A percentile compares a stretch with the other conserved stretches of the same genome.
phyloP scores from a whole-genome alignment of 1,139 yeast species.

The Blastobotrys raffinosifermentans region DNA sequence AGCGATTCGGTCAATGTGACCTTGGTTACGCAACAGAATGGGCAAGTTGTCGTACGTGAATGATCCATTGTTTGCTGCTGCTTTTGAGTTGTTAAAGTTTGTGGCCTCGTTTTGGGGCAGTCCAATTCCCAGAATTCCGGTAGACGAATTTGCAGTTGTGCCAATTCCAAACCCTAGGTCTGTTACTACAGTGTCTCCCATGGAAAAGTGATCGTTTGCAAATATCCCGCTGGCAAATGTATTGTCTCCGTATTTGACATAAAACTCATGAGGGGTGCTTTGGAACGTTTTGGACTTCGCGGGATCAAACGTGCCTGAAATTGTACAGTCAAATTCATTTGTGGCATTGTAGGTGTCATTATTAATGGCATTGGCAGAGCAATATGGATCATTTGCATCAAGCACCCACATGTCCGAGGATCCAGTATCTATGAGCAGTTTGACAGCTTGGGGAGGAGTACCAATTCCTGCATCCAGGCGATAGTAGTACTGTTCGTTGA shows the following conservation, averaged over 20 bases:
- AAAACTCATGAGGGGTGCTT: conserved; percentile 27
- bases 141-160: conserved; percentile 25
- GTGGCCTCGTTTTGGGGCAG: conserved; percentile 36
- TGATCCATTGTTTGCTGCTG: conserved; percentile 5
- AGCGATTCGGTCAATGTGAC: conserved; percentile 42
- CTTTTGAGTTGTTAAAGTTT: not conserved
- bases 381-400: conserved; percentile 25
- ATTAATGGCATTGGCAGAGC: conserved; percentile 16
- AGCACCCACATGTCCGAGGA: conserved; percentile 63
- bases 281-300: conserved; percentile 17
- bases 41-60: conserved; percentile 42
- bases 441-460: conserved; percentile 19
- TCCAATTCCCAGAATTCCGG: conserved; percentile 35
- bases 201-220: conserved; percentile 48
- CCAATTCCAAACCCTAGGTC: conserved; percentile 28
- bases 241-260: conserved; percentile 55
- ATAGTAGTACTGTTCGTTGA: conserved; percentile 28
- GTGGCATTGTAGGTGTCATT: conserved; percentile 13
- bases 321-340: conserved; percentile 20
- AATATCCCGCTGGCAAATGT: conserved; percentile 57
- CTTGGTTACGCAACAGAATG: conserved; percentile 41
- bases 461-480: conserved; percentile 24
- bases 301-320: conserved; percentile 21
- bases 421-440: conserved; percentile 49
- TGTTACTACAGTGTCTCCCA: conserved; percentile 24